Percentiles rank a stretch among this genome's conserved stretches.
phyloP scores from a whole-genome alignment of 306 rosid genomes.

The Prunus davidiana region DNA sequence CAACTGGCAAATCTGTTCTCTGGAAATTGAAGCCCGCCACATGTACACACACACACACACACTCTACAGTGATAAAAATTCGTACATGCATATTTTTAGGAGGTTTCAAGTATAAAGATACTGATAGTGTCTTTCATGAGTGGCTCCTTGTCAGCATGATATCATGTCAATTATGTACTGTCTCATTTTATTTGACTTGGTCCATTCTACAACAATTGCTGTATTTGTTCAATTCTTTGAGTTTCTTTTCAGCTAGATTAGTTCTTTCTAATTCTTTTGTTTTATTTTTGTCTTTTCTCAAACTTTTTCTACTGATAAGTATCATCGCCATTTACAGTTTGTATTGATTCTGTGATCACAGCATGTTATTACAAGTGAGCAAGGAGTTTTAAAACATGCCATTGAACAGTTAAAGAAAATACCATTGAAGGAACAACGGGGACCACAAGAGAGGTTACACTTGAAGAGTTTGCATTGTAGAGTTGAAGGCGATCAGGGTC shows the following conservation, averaged over 20 bases:
- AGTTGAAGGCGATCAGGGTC: slow-evolving; percentile 53
- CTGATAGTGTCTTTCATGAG: background rate
- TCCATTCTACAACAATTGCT: background rate
- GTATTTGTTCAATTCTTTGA: background rate
- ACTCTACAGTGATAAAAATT: background rate
- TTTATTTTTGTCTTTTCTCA: background rate
- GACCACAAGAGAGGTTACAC: slow-evolving; percentile 87
- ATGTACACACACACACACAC: background rate
- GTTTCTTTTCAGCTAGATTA: background rate
- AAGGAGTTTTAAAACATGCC: slow-evolving; percentile 75
- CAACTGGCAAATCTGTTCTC: background rate
- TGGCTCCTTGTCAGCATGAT: background rate
- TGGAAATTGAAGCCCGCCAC: background rate
- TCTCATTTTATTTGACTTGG: background rate
- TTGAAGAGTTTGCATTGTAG: slow-evolving; percentile 72
- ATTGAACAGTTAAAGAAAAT: slow-evolving; percentile 87
- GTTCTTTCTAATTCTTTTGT: background rate
- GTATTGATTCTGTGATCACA: slow-evolving; percentile 31
- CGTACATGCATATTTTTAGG: background rate
- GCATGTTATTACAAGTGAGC: slow-evolving; percentile 90
- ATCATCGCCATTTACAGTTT: background rate
- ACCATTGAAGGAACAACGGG: slow-evolving; percentile 93
- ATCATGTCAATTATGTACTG: background rate
- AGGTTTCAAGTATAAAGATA: background rate
- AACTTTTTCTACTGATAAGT: background rate